Conservation (phyloP, 768 basidiomycete genomes). For the Agrocybe pediades region DNA sequence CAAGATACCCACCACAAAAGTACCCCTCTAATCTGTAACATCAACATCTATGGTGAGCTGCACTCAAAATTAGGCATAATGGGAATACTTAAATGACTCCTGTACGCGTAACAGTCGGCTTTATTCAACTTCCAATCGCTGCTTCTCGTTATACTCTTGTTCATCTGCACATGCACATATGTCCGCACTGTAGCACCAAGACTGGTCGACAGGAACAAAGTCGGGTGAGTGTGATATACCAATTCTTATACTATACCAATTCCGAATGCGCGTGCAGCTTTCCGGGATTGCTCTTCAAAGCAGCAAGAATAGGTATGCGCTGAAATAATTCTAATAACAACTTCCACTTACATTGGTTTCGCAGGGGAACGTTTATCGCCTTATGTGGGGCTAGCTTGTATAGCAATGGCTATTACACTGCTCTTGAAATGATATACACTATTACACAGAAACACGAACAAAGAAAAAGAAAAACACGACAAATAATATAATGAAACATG, state of each 20-base stretch:
- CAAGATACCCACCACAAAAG: background rate
- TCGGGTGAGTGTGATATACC: constrained; percentile 66
- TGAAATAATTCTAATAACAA: no score
- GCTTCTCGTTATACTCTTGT: constrained; percentile 87
- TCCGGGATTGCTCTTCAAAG: constrained; percentile 92
- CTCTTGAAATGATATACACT: constrained; percentile 37
- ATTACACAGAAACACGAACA: constrained; percentile 24
- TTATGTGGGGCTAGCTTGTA: constrained; percentile 91
- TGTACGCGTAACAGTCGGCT: constrained; percentile 56
- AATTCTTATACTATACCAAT: background rate
- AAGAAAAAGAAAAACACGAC: constrained; percentile 26
- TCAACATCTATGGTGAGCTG: background rate
- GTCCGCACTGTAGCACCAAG: constrained; percentile 88
- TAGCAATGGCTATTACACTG: constrained; percentile 88
- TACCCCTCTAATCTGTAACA: background rate
- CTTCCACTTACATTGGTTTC: background rate
- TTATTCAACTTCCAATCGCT: constrained; percentile 98
- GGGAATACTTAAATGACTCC: background rate
- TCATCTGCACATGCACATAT: constrained; percentile 98
- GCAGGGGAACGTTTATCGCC: constrained; percentile 94
- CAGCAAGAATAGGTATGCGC: constrained; percentile 89
- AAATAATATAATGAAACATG: constrained; percentile 18
- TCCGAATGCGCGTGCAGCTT: constrained; percentile 53
- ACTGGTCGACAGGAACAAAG: constrained; percentile 89
- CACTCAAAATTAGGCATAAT: background rate